A percentile compares a stretch with the other conserved stretches of the same genome.
These are phyloP conservation scores for Neocucurbitaria cava DNA, from an alignment of 2,329 filamentous ascomycete species.

Conservation along the genomic window DNA sequence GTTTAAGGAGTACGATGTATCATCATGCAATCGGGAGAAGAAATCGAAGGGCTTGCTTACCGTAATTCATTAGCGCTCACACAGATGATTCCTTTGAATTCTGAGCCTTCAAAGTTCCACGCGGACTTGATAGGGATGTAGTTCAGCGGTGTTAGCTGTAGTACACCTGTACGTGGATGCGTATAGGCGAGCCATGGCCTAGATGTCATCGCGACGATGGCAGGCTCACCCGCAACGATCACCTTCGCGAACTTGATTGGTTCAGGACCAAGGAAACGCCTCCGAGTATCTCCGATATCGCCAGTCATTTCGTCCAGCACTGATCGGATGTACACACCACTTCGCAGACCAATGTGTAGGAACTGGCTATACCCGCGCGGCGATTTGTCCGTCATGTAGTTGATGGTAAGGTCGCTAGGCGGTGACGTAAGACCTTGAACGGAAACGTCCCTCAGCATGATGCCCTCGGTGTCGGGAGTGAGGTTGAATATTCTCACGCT, in stretches of 20 bases:
- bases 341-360: constrained; percentile 93
- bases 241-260: constrained; percentile 90
- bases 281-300: constrained; percentile 91
- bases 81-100: constrained; percentile 93
- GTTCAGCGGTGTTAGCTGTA: constrained; percentile 90
- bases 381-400: constrained; percentile 93
- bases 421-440: constrained; percentile 92
- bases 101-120: constrained; percentile 95
- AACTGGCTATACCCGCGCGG: constrained; percentile 89
- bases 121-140: constrained; percentile 90
- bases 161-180: constrained; percentile 83
- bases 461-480: constrained; percentile 79
- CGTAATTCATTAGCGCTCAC: constrained; percentile 87
- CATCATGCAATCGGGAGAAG: constrained; percentile 62
- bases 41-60: constrained; percentile 60
- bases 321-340: constrained; percentile 93
- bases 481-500: constrained; percentile 92
- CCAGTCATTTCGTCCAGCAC: constrained; percentile 95
- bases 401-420: constrained; percentile 87
- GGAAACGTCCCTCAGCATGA: constrained; percentile 81
- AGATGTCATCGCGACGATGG: constrained; percentile 88
- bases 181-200: constrained; percentile 96
- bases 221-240: constrained; percentile 82
- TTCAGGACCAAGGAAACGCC: constrained; percentile 91
- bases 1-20: constrained; percentile 59